Base-by-base conservation (phyloP, 306 rosid species). In the Arachis stenosperma region DNA sequence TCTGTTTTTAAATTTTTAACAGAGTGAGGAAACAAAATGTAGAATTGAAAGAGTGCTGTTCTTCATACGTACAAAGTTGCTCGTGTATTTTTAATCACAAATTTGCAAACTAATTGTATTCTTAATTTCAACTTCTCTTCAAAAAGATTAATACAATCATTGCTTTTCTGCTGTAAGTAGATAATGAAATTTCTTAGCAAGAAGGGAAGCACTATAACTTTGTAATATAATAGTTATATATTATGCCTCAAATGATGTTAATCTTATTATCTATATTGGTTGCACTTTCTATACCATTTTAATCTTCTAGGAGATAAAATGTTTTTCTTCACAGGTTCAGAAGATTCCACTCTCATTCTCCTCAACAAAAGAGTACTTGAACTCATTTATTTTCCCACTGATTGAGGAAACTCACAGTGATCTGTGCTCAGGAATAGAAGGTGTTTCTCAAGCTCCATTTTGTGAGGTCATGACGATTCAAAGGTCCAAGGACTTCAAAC, bases 341-440 rank as follows among this genome's bases (percentile, higher is more conserved):
- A 69, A 33, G 59, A 90, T 90, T 40, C 93, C 90, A 9, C 3
- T 7, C 4, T 80, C 76, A 68, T 88, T 88, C 77, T 36, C 8
- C 15, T 83, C 86, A 9, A 14, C 22, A 17, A 6, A 10, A 5
- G 37, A 75, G 8, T 90, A 86, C 78, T 7, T 62, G 84, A 53
- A 50, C 10, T 84, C 88, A 5, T 90, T 88, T 67, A 51, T 78
- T 61, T 70, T 71, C 54, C 53, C 89, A 67, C 69, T 90, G 51
- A 60, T 84, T 29, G 88, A 86, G 72, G 96, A 90, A 77, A 86
- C 84, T 9, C 96, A 61, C 4, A 76, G 82, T 60, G 92, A 85
- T 9, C 50, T 89, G 42, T 59, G 42, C 27, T 78, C 87, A 36
- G 67, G 83, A 69, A 27, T 87, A 57, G 40, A 13, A 10, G 30